A percentile compares a stretch with the other conserved stretches of the same genome.
Evolutionary conservation across 345 rosid genomes (phyloP).

Genomic region (Isatis tinctoria): DNA sequence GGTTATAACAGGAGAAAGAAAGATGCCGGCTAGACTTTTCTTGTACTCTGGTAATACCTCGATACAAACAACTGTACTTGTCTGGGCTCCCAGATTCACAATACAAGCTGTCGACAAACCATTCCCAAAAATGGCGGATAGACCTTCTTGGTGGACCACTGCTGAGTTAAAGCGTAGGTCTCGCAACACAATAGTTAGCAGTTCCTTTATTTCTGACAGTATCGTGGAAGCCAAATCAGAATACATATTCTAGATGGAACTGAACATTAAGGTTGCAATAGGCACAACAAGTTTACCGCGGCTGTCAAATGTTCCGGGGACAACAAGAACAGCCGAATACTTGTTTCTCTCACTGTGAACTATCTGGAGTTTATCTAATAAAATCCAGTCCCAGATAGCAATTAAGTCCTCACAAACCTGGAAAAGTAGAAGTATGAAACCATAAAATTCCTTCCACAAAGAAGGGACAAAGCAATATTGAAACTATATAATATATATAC

Average conservation of each 20-base stretch:
- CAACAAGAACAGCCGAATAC: conserved; percentile 78
- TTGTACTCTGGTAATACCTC: conserved; percentile 53
- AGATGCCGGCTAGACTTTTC: neutral
- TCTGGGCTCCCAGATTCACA: conserved; percentile 90
- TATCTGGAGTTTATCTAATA: conserved; percentile 64
- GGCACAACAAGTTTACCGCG: conserved; percentile 50
- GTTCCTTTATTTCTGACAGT: conserved; percentile 77
- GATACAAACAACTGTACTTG: conserved; percentile 72
- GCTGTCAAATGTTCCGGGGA: conserved; percentile 80
- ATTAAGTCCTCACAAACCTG: conserved; percentile 84
- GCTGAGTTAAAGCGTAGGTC: conserved; percentile 78
- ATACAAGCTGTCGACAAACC: conserved; percentile 89
- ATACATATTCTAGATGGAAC: neutral
- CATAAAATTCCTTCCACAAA: neutral
- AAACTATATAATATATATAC: conserved; percentile 26
- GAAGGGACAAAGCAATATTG: neutral
- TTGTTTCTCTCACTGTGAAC: conserved; percentile 56
- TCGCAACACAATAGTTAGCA: conserved; percentile 62
- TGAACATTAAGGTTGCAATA: neutral
- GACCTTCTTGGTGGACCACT: conserved; percentile 97
- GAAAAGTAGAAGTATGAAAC: conserved; percentile 1
- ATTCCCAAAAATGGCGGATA: conserved; percentile 91
- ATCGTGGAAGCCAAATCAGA: conserved; percentile 25
- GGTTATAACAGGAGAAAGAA: neutral
- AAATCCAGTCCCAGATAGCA: conserved; percentile 88